Evolutionary conservation across 805 yeast species (phyloP), one percentile per base, ranked within the genome.

Genomic region (Hanseniaspora meyeri): DNA sequence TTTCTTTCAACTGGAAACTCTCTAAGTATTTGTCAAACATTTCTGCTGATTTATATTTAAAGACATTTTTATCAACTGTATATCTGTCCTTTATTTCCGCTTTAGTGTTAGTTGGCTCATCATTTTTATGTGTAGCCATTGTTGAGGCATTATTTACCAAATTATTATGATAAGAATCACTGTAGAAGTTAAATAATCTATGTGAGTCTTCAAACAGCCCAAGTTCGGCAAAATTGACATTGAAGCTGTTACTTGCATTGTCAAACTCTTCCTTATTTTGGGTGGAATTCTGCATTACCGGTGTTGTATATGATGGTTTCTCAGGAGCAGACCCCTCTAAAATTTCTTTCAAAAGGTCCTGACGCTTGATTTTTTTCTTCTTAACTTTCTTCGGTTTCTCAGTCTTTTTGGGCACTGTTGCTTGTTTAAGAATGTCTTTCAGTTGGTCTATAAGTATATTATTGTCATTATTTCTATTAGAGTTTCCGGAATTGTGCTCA

Each of bases 331-430:
- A 32, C 19, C 42, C 57, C 20, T 53, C 57, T 19, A 53, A 24
- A 9, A 53, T 53, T 39, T 53, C 51, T 31, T 39, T 53, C 11
- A 53, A 31, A 4, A 53, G 24, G 39, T 53, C 57, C 11, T 53
- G 57, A 31, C 57, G 36, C 17, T 45, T 45, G n/a, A 53, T 53
- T 32, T 46, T 53, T 24, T 53, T 53, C 29, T 46, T 53, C 27
- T 53, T 53, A 9, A 38, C 36, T 40, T 53, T 53, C 29, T 53
- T 53, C 6, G 34, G 38, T 38, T 38, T 42, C 6, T 27, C 8
- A 10, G 8, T 12, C 27, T 38, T 37, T 10, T 31, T 46, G 27
- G 46, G 34, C 31, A 10, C 32, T 27, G 46, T 34, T 19, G 56
- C 17, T 16, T 11, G 7, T 14, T 52, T 47, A n/a, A 52, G 34